phyloP scores from a whole-genome alignment of 306 rosid genomes.

The Pterocarpus macrocarpus region DNA sequence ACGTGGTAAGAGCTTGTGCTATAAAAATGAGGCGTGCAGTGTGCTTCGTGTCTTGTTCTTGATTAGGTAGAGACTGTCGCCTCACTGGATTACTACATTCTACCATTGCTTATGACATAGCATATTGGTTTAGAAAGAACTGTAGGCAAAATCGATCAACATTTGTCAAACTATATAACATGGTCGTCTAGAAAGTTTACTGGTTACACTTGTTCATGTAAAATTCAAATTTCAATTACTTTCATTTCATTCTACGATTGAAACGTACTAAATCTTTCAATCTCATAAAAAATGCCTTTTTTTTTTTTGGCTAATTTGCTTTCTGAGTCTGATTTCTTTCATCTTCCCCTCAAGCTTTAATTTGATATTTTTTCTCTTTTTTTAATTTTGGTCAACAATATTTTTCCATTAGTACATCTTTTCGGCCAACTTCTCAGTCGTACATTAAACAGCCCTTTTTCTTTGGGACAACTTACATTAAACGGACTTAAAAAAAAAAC shows the following conservation, averaged over 20 bases:
- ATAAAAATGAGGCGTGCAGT: constrained; percentile 27
- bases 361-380: too few species aligned
- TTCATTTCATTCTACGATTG: neutral
- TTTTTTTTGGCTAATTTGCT: too few species aligned
- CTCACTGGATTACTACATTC: constrained; percentile 42
- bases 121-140: neutral
- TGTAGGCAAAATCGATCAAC: neutral
- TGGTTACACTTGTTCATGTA: neutral
- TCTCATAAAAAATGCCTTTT: neutral
- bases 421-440: too few species aligned
- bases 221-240: too few species aligned
- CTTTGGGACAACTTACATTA: neutral
- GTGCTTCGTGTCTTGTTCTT: neutral
- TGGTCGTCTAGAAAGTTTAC: neutral
- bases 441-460: too few species aligned
- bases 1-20: neutral
- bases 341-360: too few species aligned
- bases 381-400: too few species aligned
- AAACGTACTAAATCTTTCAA: neutral
- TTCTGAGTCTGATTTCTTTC: too few species aligned
- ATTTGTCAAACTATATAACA: neutral
- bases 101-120: constrained; percentile 23
- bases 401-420: too few species aligned
- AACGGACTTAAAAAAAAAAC: neutral
- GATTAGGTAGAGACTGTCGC: constrained; percentile 40